phyloP scores from a whole-genome alignment of 1,284 basidiomycete species.

The Fomitopsis schrenkii region DNA sequence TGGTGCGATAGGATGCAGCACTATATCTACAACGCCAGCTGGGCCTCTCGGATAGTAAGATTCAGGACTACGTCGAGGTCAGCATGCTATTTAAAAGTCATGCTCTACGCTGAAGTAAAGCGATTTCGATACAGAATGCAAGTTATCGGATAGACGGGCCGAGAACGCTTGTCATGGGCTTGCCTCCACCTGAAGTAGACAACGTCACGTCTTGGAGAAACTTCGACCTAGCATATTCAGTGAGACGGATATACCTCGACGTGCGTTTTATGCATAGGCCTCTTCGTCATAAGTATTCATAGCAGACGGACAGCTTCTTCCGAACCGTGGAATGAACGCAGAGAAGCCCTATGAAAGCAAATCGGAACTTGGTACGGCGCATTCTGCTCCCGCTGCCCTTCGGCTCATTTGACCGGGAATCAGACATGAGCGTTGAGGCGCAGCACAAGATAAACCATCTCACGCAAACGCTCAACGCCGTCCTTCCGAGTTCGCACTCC shows the following conservation, averaged over 20 bases:
- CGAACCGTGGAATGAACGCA: slow-evolving; percentile 13
- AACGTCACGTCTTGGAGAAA: slow-evolving; percentile 36
- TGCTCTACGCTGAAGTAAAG: background rate
- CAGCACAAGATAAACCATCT: slow-evolving; percentile 28
- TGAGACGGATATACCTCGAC: slow-evolving; percentile 33
- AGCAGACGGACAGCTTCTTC: slow-evolving; percentile 13
- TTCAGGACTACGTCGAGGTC: slow-evolving; percentile 52
- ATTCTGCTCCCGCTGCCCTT: background rate
- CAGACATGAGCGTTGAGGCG: slow-evolving; percentile 1
- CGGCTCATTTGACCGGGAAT: background rate
- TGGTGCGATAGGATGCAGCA: slow-evolving; percentile 36
- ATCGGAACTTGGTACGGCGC: slow-evolving; percentile 3
- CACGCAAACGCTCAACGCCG: slow-evolving; percentile 28
- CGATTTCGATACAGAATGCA: slow-evolving; percentile 30
- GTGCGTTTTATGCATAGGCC: slow-evolving; percentile 19
- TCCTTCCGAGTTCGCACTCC: slow-evolving; percentile 30
- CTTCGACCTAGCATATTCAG: slow-evolving; percentile 40
- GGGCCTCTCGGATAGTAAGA: slow-evolving; percentile 35
- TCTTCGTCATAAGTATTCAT: background rate
- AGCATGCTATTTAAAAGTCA: background rate
- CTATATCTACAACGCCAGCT: slow-evolving; percentile 44
- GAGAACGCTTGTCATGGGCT: slow-evolving; percentile 43
- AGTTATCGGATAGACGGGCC: slow-evolving; percentile 39
- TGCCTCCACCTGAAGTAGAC: slow-evolving; percentile 39
- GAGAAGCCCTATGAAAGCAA: slow-evolving; percentile 8